Base-by-base conservation (phyloP, 2,329 filamentous ascomycete genomes). In the Penicillium sp. region DNA sequence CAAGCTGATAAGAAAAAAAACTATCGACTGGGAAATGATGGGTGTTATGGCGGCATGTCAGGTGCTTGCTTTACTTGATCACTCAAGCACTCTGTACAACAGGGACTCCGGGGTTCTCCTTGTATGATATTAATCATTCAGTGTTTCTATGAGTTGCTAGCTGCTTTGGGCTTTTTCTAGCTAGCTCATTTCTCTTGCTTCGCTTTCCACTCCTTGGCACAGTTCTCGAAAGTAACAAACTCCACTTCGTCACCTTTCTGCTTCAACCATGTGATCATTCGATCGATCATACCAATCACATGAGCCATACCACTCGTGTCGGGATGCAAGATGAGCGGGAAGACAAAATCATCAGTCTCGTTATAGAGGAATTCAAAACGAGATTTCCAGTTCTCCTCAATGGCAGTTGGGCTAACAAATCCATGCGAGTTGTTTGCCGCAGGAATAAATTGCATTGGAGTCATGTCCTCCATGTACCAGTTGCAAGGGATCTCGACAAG, bases 331-430 rank as follows among this genome's bases (percentile, higher is more conserved):
- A 86, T 73, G 19, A 86, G 69, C 19, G 81, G 81, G 55, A 85
- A 85, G 0, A 85, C 72, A 33, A 72, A 68, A 16, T 74, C 70
- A n/a, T 68, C 68, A 37, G 76, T 75, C 35, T 80, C 77, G 53
- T 80, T 76, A 59, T 78, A 78, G n/a, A 87, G 75, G 79, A 81
- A 88, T 62, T 83, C 77, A 65, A 87, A 86, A 13, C 83, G 80
- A 66, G 87, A 85, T 66, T 79, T 82, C 86, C 86, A 88, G 77
- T 87, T 83, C 61, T 82, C 78, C 76, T 88, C 85, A 30, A 88
- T 80, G 1, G 83, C 78, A 10, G 81, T 77, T 4, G 83, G 81
- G 56, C 84, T 82, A 0, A 87, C 84, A 67, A 86, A 88, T 1
- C 86, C 85, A 46, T 83, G 81, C 2, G 81, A 83, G 61, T 87